These are phyloP conservation scores for Penicillium sp. DNA, from an alignment of 2,329 filamentous ascomycete species.

Conservation along the genomic window DNA sequence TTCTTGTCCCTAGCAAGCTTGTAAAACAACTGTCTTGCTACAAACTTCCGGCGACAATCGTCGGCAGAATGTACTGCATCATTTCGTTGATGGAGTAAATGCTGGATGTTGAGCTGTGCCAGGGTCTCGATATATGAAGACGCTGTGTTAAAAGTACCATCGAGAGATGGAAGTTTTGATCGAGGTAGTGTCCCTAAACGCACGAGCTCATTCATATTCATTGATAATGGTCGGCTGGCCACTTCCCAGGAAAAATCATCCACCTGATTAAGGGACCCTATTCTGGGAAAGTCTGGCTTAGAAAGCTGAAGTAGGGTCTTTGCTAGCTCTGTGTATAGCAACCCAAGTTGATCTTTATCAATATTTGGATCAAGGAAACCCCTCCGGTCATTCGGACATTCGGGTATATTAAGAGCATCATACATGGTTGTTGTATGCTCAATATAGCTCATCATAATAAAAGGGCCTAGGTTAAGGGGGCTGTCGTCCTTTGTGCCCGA, in stretches of 20 bases:
- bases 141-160: slow-evolving; percentile 26
- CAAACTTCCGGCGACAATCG: slow-evolving; percentile 21
- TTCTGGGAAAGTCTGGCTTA: slow-evolving; percentile 33
- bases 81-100: slow-evolving; percentile 43
- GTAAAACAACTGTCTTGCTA: slow-evolving; percentile 18
- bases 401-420: not conserved
- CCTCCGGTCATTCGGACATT: not conserved
- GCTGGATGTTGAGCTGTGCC: slow-evolving; percentile 44
- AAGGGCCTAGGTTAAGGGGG: not conserved
- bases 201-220: slow-evolving; percentile 45
- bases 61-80: slow-evolving; percentile 31
- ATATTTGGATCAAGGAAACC: slow-evolving; percentile 5
- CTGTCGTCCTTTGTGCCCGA: no score
- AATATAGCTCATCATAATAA: no score
- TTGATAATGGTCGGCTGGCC: slow-evolving; percentile 38
- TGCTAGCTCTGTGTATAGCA: slow-evolving; percentile 42
- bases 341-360: slow-evolving; percentile 4
- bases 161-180: slow-evolving; percentile 15
- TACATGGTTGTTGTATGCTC: not conserved
- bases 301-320: slow-evolving; percentile 42
- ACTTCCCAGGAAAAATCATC: slow-evolving; percentile 27
- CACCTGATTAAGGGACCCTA: slow-evolving; percentile 39
- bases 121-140: slow-evolving; percentile 40
- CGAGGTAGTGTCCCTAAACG: slow-evolving; percentile 24
- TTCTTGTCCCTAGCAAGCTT: slow-evolving; percentile 15